Evolutionary conservation across 2,329 filamentous ascomycete species (phyloP).

Genomic region (Fusarium kyushuense): DNA sequence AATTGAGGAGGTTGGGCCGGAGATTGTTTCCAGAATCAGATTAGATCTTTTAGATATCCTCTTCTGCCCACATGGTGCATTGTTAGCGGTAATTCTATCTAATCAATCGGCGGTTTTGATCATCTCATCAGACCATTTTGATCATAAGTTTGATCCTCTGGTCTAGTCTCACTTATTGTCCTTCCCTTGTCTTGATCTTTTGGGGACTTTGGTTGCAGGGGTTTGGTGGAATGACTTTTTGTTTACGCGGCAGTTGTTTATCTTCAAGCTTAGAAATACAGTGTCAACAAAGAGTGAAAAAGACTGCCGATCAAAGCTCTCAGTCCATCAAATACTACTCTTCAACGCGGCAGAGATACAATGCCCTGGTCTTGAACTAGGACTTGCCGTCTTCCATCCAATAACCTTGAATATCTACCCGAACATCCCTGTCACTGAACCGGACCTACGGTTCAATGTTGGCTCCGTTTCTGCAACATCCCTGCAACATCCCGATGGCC

Average conservation of each 20-base stretch:
- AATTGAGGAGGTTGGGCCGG: slow-evolving; percentile 3
- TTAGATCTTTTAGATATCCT: slow-evolving; percentile 26
- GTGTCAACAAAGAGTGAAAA: background rate
- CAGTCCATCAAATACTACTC: background rate
- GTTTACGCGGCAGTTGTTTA: background rate
- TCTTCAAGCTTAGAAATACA: background rate
- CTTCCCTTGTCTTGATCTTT: no score
- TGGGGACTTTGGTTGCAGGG: background rate
- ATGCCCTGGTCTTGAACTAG: background rate
- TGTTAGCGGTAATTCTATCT: slow-evolving; percentile 5
- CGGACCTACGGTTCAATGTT: slow-evolving; percentile 5
- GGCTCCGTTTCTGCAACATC: background rate
- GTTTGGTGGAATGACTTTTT: background rate
- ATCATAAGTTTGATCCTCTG: background rate
- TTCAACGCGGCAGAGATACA: background rate
- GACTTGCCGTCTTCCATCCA: background rate
- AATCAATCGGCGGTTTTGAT: slow-evolving; percentile 12
- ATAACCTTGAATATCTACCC: background rate
- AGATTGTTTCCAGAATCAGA: slow-evolving; percentile 14
- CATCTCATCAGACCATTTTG: slow-evolving; percentile 1
- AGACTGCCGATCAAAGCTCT: background rate
- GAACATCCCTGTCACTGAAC: background rate
- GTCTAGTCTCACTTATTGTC: no score
- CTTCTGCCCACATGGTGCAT: slow-evolving; percentile 2
- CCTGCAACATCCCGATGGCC: background rate